Conservation (phyloP, 1,139 yeast species). For the Candida sanyaensis region DNA sequence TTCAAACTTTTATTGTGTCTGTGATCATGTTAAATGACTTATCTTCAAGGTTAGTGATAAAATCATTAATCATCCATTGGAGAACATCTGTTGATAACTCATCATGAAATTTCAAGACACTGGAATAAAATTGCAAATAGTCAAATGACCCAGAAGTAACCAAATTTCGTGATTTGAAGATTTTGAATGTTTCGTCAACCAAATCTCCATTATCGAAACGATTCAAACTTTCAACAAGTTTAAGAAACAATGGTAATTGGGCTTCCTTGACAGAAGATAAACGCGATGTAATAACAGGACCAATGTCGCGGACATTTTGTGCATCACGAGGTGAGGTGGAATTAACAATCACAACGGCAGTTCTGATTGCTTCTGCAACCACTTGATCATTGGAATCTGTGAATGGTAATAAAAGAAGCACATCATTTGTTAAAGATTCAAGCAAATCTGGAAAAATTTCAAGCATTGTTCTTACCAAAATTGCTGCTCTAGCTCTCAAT, state of each 20-base stretch:
- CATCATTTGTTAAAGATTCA: slow-evolving; percentile 6
- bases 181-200: slow-evolving; percentile 20
- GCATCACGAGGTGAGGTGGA: slow-evolving; percentile 17
- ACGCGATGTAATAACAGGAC: slow-evolving; percentile 15
- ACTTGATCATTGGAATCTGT: slow-evolving; percentile 45
- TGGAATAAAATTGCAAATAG: slow-evolving; percentile 28
- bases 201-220: slow-evolving; percentile 20
- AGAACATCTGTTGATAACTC: slow-evolving; percentile 17
- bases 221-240: slow-evolving; percentile 32
- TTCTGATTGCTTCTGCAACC: slow-evolving; percentile 35
- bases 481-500: slow-evolving; percentile 57
- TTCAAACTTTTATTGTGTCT: slow-evolving; percentile 46
- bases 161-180: slow-evolving; percentile 20
- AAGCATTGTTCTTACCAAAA: slow-evolving; percentile 44
- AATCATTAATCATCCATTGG: slow-evolving; percentile 42
- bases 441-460: slow-evolving; percentile 29
- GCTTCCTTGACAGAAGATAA: slow-evolving; percentile 18
- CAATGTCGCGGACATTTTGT: slow-evolving; percentile 14
- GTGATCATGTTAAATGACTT: slow-evolving; percentile 45
- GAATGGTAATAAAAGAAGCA: slow-evolving; percentile 18
- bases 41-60: slow-evolving; percentile 39
- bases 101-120: slow-evolving; percentile 18
- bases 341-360: slow-evolving; percentile 31
- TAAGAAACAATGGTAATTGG: slow-evolving; percentile 25
- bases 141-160: slow-evolving; percentile 26